phyloP scores from a whole-genome alignment of 1,139 yeast genomes.

The Yamadazyma pseudoaaseri region DNA sequence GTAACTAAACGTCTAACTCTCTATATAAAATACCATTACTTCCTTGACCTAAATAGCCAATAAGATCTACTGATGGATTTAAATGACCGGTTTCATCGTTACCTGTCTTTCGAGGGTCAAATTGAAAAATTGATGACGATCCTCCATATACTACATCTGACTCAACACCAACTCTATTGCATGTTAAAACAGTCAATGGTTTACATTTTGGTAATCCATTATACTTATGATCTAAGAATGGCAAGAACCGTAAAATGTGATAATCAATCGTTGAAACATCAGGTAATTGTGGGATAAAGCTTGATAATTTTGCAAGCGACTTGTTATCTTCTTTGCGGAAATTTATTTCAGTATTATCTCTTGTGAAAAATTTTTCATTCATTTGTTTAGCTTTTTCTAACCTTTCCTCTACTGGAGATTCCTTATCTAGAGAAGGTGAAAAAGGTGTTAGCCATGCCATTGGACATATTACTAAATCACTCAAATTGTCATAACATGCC shows the following conservation, averaged over 20 bases:
- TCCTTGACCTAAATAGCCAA: slow-evolving; percentile 60
- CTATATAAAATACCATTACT: slow-evolving; percentile 60
- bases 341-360: slow-evolving; percentile 1
- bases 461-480: slow-evolving; percentile 66
- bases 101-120: slow-evolving; percentile 29
- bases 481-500: slow-evolving; percentile 47
- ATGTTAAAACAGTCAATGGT: slow-evolving; percentile 43
- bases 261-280: slow-evolving; percentile 38
- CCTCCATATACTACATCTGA: slow-evolving; percentile 72
- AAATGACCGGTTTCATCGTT: slow-evolving; percentile 20
- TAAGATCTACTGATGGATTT: slow-evolving; percentile 52
- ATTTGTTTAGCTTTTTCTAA: slow-evolving; percentile 10
- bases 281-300: slow-evolving; percentile 18
- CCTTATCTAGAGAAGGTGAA: slow-evolving; percentile 43
- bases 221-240: slow-evolving; percentile 49
- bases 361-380: slow-evolving; percentile 1
- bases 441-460: slow-evolving; percentile 81
- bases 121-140: slow-evolving; percentile 56
- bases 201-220: slow-evolving; percentile 26
- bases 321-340: slow-evolving; percentile 1
- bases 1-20: slow-evolving; percentile 47
- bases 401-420: slow-evolving; percentile 13
- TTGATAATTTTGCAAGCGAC: slow-evolving; percentile 6
- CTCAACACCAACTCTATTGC: slow-evolving; percentile 78
- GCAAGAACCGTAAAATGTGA: slow-evolving; percentile 75